Conservation (phyloP, 257 asterid species). For the Solanum chmielewskii region DNA sequence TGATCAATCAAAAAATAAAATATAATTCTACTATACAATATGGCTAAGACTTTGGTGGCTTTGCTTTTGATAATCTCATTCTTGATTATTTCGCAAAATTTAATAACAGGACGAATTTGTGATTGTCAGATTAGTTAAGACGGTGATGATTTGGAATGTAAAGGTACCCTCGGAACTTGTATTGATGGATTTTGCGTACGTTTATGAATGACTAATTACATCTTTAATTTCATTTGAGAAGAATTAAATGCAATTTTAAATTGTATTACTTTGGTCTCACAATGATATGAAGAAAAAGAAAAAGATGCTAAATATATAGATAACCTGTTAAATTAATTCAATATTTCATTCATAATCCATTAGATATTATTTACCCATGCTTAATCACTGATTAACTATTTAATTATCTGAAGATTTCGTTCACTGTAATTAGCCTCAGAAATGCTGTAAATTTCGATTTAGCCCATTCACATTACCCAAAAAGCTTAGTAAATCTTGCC, state of each 20-base stretch:
- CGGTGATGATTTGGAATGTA: background rate
- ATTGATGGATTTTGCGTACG: background rate
- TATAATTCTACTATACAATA: background rate
- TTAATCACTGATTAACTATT: background rate
- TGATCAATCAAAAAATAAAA: too few relatives aligned
- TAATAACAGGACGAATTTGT: background rate
- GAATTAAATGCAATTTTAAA: background rate
- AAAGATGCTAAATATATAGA: background rate
- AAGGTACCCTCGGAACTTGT: background rate
- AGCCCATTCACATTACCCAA: slow-evolving; percentile 36
- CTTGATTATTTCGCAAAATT: background rate
- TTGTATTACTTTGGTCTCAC: background rate
- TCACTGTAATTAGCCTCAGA: background rate
- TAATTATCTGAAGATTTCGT: background rate
- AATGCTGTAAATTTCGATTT: slow-evolving; percentile 16
- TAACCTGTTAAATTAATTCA: too few relatives aligned
- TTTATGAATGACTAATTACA: background rate
- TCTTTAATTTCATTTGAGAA: too few relatives aligned
- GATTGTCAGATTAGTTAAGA: background rate
- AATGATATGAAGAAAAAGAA: background rate
- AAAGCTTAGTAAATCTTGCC: slow-evolving; percentile 50
- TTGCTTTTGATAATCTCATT: background rate
- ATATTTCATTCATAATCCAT: background rate
- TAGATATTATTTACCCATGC: background rate
- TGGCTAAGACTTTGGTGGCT: background rate